Evolutionary conservation across 495 filamentous ascomycete species (phyloP).

Genomic region (Amphirosellinia nigrospora): DNA sequence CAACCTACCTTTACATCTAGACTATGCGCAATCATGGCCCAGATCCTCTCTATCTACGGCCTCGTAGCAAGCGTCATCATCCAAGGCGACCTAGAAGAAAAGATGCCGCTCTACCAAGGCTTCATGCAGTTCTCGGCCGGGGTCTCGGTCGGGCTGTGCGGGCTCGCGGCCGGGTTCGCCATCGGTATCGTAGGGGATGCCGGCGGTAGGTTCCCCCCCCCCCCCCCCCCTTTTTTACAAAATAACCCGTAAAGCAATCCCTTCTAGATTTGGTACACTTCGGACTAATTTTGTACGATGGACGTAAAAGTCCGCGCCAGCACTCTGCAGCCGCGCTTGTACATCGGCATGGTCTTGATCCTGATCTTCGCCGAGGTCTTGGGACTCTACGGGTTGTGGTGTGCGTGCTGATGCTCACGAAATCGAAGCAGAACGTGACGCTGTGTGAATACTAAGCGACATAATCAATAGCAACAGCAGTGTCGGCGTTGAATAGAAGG

Average conservation of each 20-base stretch:
- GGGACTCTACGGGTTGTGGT: constrained; percentile 62
- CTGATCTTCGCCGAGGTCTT: constrained; percentile 19
- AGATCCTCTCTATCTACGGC: constrained; percentile 73
- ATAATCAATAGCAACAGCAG: background rate
- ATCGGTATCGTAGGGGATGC: constrained; percentile 92
- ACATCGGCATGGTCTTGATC: constrained; percentile 70
- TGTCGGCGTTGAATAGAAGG: background rate
- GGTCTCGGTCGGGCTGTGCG: constrained; percentile 53
- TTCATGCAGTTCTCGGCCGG: constrained; percentile 57
- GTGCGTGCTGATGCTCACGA: constrained; percentile 50
- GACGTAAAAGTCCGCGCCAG: constrained; percentile 69
- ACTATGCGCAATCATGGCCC: constrained; percentile 75
- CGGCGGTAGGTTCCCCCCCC: constrained; percentile 63
- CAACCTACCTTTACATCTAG: constrained; percentile 33
- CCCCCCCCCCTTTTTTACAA: too few species aligned
- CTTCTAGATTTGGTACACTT: background rate
- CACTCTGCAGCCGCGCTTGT: constrained; percentile 86
- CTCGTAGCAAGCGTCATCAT: constrained; percentile 57
- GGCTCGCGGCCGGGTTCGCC: constrained; percentile 85
- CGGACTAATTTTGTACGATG: background rate
- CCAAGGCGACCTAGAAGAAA: constrained; percentile 49
- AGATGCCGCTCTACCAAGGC: constrained; percentile 52
- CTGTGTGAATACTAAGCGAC: constrained; percentile 39
- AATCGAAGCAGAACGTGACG: constrained; percentile 42
- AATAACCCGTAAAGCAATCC: too few species aligned